Base-by-base conservation (phyloP, 192 early-diverging fungal species). In the Piromyces sp. region DNA sequence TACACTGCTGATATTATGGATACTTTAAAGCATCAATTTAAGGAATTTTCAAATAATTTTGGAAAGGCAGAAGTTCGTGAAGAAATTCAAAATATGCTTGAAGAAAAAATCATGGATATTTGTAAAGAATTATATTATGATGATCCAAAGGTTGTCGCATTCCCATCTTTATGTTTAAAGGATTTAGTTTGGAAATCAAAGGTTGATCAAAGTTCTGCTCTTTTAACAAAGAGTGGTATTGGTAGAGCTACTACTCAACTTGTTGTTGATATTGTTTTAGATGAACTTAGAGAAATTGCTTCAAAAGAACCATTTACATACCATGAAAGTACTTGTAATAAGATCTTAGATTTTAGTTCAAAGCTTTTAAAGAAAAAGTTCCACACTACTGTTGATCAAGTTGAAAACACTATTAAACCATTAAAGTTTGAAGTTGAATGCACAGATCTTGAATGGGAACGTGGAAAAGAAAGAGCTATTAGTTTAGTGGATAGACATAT, bases 371-470 rank as follows among this genome's bases (percentile, higher is more conserved):
- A 94, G 30, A 89, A 86, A 81, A 96, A 97, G 80, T 96, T 95
- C 88, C 92, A 94, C 40, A 88, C 94, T 7, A 94, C 96, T 12
- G 92, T 96, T 15, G 97, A 98, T 84, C 96, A 98, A 87, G 97
- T 99, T 13, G 97, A 99, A 83, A 99, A 98, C 88, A 97, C 96
- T 3, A 96, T 99, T 86, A 99, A 99, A 86, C 97, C 96, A 22
- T 97, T 94, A 89, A 99, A 99, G 88, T 96, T 95, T 83, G 97
- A 99, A 87, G 94, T 98, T 16, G 97, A 99, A 84, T 91, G 93
- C 38, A 92, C 93, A 29, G 94, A 95, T 30, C 88, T 91, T 80
- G 97, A 99, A 86, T 99, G 97, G 97, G 86, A 87, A 28, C 95
- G 97, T 81, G 97, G 95, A 17, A 91, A 93, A 81, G 94, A 93